Percentiles rank a stretch among this genome's conserved stretches.
phyloP scores from a whole-genome alignment of 495 filamentous ascomycete species.

The Neurospora sp. region DNA sequence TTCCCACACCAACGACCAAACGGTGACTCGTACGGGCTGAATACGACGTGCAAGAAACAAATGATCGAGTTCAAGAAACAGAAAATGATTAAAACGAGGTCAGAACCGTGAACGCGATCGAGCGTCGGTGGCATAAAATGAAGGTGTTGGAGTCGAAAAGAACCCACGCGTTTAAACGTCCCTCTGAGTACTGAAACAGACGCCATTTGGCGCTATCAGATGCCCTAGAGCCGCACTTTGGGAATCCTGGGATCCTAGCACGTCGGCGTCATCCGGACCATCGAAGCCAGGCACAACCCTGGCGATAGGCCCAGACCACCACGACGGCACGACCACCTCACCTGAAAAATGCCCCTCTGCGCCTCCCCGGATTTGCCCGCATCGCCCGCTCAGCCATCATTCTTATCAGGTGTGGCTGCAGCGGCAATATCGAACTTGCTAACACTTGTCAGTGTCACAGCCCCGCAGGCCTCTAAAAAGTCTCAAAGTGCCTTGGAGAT shows the following conservation, averaged over 20 bases:
- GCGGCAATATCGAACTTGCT: background rate
- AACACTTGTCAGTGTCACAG: background rate
- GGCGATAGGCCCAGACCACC: background rate
- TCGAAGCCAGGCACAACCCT: background rate
- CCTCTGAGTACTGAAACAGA: background rate
- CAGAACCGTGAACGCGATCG: background rate
- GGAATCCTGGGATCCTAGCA: background rate
- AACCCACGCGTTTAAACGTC: background rate
- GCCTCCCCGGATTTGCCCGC: background rate
- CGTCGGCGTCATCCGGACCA: background rate
- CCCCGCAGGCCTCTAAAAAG: background rate
- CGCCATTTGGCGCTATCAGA: background rate
- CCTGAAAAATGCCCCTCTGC: background rate
- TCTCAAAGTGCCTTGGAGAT: background rate
- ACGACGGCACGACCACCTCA: background rate
- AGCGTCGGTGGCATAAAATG: background rate
- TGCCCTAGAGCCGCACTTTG: background rate
- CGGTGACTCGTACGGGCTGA: background rate
- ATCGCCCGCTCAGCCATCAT: background rate
- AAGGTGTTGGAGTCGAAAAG: background rate
- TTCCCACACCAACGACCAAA: background rate
- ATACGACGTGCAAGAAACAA: background rate
- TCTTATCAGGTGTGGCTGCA: background rate
- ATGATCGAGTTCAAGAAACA: too few species aligned
- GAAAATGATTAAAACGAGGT: background rate